A percentile compares a stretch with the other conserved stretches of the same genome.
phyloP scores from a whole-genome alignment of 768 basidiomycete species.

The Panaeolus papilionaceus region DNA sequence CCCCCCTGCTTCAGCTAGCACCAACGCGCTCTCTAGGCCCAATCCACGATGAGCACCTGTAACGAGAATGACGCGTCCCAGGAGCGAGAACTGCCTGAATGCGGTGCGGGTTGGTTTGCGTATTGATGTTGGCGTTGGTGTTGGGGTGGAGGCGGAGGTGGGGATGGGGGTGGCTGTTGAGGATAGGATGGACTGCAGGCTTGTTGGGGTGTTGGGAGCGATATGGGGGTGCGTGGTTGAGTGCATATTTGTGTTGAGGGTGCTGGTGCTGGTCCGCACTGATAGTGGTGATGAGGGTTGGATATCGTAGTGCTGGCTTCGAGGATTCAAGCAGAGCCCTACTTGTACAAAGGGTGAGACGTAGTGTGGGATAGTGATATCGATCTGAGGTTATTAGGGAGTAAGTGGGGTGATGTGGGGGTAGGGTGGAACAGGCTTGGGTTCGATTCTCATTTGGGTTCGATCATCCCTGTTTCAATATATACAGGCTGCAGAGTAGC shows the following conservation, averaged over 20 bases:
- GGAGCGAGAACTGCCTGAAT: slow-evolving; percentile 27
- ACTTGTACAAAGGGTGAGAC: too few relatives aligned
- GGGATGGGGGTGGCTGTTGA: not conserved
- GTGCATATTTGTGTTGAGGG: too few relatives aligned
- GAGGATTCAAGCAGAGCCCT: too few relatives aligned
- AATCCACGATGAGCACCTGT: slow-evolving; percentile 36
- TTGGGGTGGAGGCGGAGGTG: slow-evolving; percentile 15
- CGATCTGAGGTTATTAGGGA: not conserved
- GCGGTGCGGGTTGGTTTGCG: slow-evolving; percentile 22
- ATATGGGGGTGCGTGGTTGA: not conserved
- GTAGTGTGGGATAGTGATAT: not conserved
- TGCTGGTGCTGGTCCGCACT: not conserved
- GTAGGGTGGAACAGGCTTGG: too few relatives aligned
- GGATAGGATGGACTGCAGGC: not conserved
- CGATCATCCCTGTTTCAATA: too few relatives aligned
- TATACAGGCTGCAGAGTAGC: too few relatives aligned
- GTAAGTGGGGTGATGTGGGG: too few relatives aligned
- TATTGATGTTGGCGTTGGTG: not conserved
- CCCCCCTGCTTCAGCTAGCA: slow-evolving; percentile 34
- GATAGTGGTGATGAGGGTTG: not conserved
- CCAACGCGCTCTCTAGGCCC: slow-evolving; percentile 36
- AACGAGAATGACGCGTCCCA: slow-evolving; percentile 30
- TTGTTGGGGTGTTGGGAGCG: not conserved
- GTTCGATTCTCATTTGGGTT: too few relatives aligned
- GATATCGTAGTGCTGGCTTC: not conserved